phyloP scores from a whole-genome alignment of 2,329 filamentous ascomycete species.

The Exophiala mesophila region DNA sequence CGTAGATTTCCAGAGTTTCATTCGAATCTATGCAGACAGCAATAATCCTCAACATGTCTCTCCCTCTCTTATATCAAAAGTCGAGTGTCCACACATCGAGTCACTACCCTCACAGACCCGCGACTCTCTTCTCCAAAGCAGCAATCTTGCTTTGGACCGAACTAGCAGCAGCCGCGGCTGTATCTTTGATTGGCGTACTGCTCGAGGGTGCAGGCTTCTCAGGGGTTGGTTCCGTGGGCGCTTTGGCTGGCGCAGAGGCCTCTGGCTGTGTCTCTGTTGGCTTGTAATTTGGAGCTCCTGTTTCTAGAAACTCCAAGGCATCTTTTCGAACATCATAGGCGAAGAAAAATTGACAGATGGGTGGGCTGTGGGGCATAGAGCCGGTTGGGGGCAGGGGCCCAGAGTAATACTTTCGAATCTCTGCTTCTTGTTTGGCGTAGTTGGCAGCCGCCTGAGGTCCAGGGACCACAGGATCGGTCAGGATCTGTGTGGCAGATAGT shows the following conservation, averaged over 20 bases:
- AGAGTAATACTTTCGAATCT: slow-evolving; percentile 25
- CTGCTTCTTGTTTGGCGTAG: slow-evolving; percentile 22
- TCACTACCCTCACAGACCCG: neutral
- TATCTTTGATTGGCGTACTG: neutral
- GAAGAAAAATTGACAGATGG: slow-evolving; percentile 27
- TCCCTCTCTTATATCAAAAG: too few species aligned
- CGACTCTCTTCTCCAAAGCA: neutral
- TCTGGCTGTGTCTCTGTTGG: neutral
- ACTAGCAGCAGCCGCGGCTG: neutral
- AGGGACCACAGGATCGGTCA: slow-evolving; percentile 25
- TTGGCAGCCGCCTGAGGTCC: slow-evolving; percentile 24
- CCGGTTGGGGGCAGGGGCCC: slow-evolving; percentile 24
- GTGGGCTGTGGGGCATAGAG: slow-evolving; percentile 22
- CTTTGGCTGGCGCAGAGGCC: neutral
- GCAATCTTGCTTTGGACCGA: neutral
- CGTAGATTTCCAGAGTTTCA: too few species aligned
- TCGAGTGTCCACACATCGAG: too few species aligned
- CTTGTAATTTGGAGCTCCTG: too few species aligned
- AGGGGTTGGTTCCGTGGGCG: neutral
- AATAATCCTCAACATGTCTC: too few species aligned
- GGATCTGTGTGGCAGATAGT: slow-evolving; percentile 25
- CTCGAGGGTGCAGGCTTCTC: neutral
- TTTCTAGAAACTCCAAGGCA: slow-evolving; percentile 14
- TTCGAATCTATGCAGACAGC: too few species aligned
- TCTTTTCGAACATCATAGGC: slow-evolving; percentile 25